A percentile compares a stretch with the other conserved stretches of the same genome.
Conservation (phyloP, 1,139 yeast species). For the Taiozyma onychis region DNA sequence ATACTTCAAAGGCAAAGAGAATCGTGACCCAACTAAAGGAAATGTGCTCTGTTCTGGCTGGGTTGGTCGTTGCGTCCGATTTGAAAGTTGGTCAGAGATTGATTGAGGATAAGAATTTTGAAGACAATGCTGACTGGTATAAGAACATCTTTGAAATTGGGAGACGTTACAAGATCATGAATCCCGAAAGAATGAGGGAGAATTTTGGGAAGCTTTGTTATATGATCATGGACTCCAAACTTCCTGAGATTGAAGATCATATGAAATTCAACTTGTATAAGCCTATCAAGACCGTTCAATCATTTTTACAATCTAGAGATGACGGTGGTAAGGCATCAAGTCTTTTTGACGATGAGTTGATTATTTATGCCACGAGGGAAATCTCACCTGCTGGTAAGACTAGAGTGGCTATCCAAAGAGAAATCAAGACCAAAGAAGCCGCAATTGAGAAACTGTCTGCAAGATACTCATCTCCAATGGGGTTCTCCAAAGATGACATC, state of each 20-base stretch:
- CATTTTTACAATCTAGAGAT: conserved; percentile 35
- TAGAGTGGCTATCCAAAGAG: conserved; percentile 44
- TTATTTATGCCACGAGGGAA: conserved; percentile 59
- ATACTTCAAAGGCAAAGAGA: conserved; percentile 57
- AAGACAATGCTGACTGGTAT: conserved; percentile 65
- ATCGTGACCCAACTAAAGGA: conserved; percentile 65
- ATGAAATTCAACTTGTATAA: conserved; percentile 68
- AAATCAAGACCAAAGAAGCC: conserved; percentile 54
- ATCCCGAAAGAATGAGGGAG: conserved; percentile 71
- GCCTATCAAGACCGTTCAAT: conserved; percentile 58
- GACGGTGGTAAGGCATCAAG: conserved; percentile 34
- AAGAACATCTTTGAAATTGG: conserved; percentile 66
- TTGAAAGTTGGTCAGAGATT: conserved; percentile 59
- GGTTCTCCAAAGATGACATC: conserved; percentile 47
- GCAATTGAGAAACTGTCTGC: conserved; percentile 54
- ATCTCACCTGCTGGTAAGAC: conserved; percentile 52
- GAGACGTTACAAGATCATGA: conserved; percentile 71
- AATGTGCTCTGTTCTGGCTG: conserved; percentile 69
- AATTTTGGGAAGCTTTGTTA: conserved; percentile 71
- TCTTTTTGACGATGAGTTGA: conserved; percentile 48
- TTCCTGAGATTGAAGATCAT: conserved; percentile 59
- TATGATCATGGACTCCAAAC: conserved; percentile 74
- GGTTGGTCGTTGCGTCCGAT: conserved; percentile 67
- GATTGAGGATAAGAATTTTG: conserved; percentile 56
- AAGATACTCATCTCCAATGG: conserved; percentile 29